A percentile compares a stretch with the other conserved stretches of the same genome.
These are phyloP conservation scores for Malassezia sp. DNA, from an alignment of 1,284 basidiomycete genomes.

Conservation along the genomic window DNA sequence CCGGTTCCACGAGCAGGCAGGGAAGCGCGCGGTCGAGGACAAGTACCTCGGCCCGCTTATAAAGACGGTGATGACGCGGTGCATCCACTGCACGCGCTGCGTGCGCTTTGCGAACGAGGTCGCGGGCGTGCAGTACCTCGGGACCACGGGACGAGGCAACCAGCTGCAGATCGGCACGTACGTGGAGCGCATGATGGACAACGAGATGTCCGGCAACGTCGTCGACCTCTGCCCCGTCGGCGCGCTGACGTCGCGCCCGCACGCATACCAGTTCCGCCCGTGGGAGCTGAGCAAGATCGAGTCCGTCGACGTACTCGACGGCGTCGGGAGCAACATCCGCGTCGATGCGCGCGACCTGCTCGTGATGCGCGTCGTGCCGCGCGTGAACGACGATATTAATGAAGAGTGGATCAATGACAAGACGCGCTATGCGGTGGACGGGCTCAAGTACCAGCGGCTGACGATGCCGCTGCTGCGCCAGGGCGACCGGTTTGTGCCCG, in stretches of 20 bases:
- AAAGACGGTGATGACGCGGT: conserved; percentile 98
- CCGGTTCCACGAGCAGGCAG: conserved; percentile 93
- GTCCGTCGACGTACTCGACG: conserved; percentile 92
- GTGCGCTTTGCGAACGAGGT: conserved; percentile 98
- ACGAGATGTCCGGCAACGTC: conserved; percentile 93
- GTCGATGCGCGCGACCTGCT: conserved; percentile 89
- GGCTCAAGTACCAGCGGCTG: conserved; percentile 85
- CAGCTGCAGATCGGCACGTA: conserved; percentile 98
- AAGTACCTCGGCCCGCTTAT: conserved; percentile 96
- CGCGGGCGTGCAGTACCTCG: conserved; percentile 92
- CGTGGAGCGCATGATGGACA: conserved; percentile 92
- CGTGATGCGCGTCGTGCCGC: conserved; percentile 93
- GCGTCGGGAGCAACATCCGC: conserved; percentile 93
- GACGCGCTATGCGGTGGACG: conserved; percentile 91
- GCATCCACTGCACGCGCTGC: conserved; percentile 98
- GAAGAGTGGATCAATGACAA: conserved; percentile 99
- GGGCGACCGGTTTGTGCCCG: conserved; percentile 81
- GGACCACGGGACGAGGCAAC: conserved; percentile 92
- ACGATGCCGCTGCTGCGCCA: conserved; percentile 82
- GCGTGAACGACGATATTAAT: conserved; percentile 94
- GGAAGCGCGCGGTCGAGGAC: conserved; percentile 95
- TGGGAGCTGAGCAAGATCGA: conserved; percentile 99
- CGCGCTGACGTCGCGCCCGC: conserved; percentile 93
- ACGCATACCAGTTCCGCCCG: conserved; percentile 88
- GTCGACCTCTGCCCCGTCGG: conserved; percentile 91